Evolutionary conservation across 2,329 filamentous ascomycete species (phyloP).

Genomic region (Exophiala sideris): DNA sequence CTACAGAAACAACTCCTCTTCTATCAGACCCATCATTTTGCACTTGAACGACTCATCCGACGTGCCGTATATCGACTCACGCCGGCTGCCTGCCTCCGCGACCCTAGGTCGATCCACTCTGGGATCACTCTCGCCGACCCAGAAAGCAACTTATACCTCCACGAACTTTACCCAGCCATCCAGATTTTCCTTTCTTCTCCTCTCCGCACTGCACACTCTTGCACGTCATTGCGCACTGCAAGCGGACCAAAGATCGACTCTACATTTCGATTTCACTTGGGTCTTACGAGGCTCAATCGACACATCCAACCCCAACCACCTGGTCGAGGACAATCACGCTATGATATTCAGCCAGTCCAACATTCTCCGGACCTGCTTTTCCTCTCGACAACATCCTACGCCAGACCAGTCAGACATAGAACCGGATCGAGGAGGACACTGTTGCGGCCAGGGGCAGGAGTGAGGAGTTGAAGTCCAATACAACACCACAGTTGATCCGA

Average conservation of each 20-base stretch:
- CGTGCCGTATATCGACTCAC: slow-evolving; percentile 15
- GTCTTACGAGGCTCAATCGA: slow-evolving; percentile 24
- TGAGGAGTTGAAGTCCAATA: slow-evolving; percentile 21
- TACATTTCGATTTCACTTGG: slow-evolving; percentile 16
- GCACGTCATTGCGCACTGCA: slow-evolving; percentile 18
- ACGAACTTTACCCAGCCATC: slow-evolving; percentile 17
- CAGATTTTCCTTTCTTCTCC: slow-evolving; percentile 13
- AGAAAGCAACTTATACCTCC: slow-evolving; percentile 16
- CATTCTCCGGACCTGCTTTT: slow-evolving; percentile 23
- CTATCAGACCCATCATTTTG: slow-evolving; percentile 10
- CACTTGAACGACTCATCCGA: too few relatives aligned
- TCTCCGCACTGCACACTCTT: slow-evolving; percentile 14
- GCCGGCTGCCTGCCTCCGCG: slow-evolving; percentile 18
- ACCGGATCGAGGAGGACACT: slow-evolving; percentile 27
- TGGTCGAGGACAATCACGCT: slow-evolving; percentile 22
- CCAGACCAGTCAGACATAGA: slow-evolving; percentile 24
- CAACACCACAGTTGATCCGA: slow-evolving; percentile 1
- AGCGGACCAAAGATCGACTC: slow-evolving; percentile 10
- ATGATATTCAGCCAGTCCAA: slow-evolving; percentile 29
- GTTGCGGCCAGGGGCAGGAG: slow-evolving; percentile 24
- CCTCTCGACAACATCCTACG: slow-evolving; percentile 19
- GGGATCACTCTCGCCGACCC: slow-evolving; percentile 3
- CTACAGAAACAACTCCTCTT: slow-evolving; percentile 11
- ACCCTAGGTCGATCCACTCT: slow-evolving; percentile 9
- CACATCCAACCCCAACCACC: slow-evolving; percentile 14